Evolutionary conservation across 768 basidiomycete species (phyloP), one percentile per base, ranked within the genome.

Genomic region (Termitomyces heimii): DNA sequence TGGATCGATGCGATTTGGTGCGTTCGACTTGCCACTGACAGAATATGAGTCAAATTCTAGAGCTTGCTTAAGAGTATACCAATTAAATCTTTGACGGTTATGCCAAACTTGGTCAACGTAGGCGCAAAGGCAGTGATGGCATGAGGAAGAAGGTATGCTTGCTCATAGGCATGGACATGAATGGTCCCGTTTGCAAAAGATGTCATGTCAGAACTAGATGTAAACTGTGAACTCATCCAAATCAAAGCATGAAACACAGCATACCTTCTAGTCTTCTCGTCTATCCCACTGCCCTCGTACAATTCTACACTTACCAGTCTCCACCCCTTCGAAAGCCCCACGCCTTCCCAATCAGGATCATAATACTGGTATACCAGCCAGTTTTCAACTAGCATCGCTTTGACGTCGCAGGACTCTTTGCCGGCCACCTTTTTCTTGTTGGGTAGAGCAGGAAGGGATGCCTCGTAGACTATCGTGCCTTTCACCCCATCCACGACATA

Each of bases 321-420:
- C 66, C 86, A 82, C 0, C 90, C 86, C 65, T 88, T 90, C 2
- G 84, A 71, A 65, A 77, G 69, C 2, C 73, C 79, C 4, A 68
- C 63, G 24, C 77, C 77, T 35, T 66, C 71, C 43, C 73, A 70
- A 22, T 82, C 78, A 13, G 76, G 80, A 52, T 92, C 87, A 66
- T 85, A 93, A 67, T 91, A 95, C 56, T 88, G 79, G 71, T 94
- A 96, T 8, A 94, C 88, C 44, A 98, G 68, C 94, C 95, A 97
- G 68, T 98, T 97, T 72, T 98, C 95, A 24, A 81, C 78, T 54
- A 98, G 73, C 3, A 75, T 71, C 20, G 84, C 82, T 62, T 88
- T 82, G 18, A 96, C 73, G 61, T 88, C 81, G 68, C 92, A 91
- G 6, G 65, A 73, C 13, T 35, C 55, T 48, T 54, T 56, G 12